phyloP scores from a whole-genome alignment of 2,329 filamentous ascomycete species.

The Aschersonia sp. region DNA sequence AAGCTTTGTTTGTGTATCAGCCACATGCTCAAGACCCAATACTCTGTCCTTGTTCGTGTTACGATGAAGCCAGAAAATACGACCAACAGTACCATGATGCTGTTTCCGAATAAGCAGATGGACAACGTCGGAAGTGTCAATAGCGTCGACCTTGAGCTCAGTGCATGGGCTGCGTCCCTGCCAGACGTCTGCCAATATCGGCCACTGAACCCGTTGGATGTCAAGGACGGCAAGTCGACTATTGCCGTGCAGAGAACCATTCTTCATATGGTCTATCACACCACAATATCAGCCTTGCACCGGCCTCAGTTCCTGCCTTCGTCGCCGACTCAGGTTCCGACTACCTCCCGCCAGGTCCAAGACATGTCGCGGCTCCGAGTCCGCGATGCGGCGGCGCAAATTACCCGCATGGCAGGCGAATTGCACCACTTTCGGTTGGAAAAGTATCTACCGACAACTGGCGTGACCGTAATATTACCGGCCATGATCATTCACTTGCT shows the following conservation, averaged over 20 bases:
- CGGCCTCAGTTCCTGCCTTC: slow-evolving; percentile 80
- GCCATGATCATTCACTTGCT: slow-evolving; percentile 89
- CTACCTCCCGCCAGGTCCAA: slow-evolving; percentile 53
- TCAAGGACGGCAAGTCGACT: slow-evolving; percentile 44
- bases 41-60: slow-evolving; percentile 77
- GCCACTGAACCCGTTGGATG: slow-evolving; percentile 35
- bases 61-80: slow-evolving; percentile 65
- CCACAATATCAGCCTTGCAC: slow-evolving; percentile 79
- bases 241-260: slow-evolving; percentile 64
- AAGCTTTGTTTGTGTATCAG: slow-evolving; percentile 82
- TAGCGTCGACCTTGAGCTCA: slow-evolving; percentile 64
- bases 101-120: slow-evolving; percentile 76
- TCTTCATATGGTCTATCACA: slow-evolving; percentile 86
- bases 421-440: slow-evolving; percentile 61
- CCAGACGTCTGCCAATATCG: slow-evolving; percentile 58
- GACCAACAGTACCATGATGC: slow-evolving; percentile 69
- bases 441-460: slow-evolving; percentile 71
- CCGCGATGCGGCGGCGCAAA: slow-evolving; percentile 68
- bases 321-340: slow-evolving; percentile 37
- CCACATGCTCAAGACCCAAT: slow-evolving; percentile 78
- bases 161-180: slow-evolving; percentile 60
- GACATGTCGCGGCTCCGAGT: slow-evolving; percentile 74
- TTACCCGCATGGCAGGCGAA: slow-evolving; percentile 69
- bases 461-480: slow-evolving; percentile 79
- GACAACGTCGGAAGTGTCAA: slow-evolving; percentile 71